These are phyloP conservation scores for Beta corolliflora DNA, from an alignment of 179 eudicot genomes.

Conservation along the genomic window DNA sequence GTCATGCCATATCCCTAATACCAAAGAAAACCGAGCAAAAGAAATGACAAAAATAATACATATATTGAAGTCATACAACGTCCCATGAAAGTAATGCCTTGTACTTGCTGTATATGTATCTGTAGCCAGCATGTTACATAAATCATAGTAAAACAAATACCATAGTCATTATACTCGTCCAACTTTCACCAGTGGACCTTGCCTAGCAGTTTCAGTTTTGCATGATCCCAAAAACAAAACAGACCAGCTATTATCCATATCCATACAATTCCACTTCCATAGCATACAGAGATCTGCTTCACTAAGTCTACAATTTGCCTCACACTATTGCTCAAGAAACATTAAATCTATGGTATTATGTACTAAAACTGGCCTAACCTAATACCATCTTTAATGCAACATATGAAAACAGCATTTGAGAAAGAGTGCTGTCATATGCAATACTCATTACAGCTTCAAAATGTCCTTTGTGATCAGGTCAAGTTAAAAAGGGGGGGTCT, in stretches of 20 bases:
- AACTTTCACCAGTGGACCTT: not conserved
- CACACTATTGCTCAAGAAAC: too few relatives aligned
- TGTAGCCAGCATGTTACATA: not conserved
- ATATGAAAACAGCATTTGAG: not conserved
- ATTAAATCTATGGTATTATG: too few relatives aligned
- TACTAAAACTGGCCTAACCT: too few relatives aligned
- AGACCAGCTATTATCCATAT: not conserved
- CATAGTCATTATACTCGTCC: too few relatives aligned
- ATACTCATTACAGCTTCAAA: not conserved
- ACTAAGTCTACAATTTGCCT: not conserved
- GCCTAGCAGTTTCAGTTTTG: not conserved
- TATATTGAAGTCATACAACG: not conserved
- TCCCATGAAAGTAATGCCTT: not conserved
- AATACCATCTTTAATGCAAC: not conserved
- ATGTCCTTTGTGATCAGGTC: too few relatives aligned
- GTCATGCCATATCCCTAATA: slow-evolving; percentile 88
- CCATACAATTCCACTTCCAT: not conserved
- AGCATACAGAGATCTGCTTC: not conserved
- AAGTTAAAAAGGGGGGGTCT: too few relatives aligned
- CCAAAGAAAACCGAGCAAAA: not conserved
- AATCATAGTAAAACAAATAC: too few relatives aligned
- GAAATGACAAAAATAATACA: not conserved
- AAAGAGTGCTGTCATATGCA: not conserved
- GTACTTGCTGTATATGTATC: not conserved
- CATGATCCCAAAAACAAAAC: not conserved